Evolutionary conservation across 148 eudicot genomes (phyloP).

Genomic region (Arctostaphylos glauca): DNA sequence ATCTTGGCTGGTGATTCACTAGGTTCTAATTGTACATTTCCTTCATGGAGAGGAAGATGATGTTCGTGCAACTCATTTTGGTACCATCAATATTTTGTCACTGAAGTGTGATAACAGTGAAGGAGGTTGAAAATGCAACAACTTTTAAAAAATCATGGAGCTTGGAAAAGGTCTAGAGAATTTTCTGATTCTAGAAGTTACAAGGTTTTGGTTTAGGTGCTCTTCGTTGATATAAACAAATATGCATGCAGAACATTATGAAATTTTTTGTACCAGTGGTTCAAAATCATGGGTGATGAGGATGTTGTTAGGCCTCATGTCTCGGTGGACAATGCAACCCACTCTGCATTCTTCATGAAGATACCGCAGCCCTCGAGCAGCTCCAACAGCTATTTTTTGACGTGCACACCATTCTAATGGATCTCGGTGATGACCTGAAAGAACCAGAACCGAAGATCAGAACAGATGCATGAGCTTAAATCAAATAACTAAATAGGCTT

Average conservation of each 20-base stretch:
- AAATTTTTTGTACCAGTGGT: conserved; percentile 33
- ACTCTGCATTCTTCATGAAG: conserved; percentile 56
- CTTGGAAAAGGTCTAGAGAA: not conserved
- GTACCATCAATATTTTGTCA: not conserved
- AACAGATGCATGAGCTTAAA: no score
- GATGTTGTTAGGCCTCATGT: conserved; percentile 51
- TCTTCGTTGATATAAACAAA: not conserved
- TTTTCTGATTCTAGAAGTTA: not conserved
- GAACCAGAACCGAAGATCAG: not conserved
- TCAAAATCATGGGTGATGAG: conserved; percentile 53
- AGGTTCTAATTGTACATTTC: not conserved
- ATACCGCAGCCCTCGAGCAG: conserved; percentile 49
- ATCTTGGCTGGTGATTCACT: not conserved
- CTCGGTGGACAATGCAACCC: conserved; percentile 47
- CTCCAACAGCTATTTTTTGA: conserved; percentile 40
- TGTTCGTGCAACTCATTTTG: not conserved
- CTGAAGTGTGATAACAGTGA: not conserved
- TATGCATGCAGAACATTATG: no score
- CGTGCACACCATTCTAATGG: conserved; percentile 43
- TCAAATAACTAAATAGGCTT: not conserved
- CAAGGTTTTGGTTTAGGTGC: not conserved
- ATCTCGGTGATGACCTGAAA: conserved; percentile 30
- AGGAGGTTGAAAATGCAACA: not conserved
- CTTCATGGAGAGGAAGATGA: not conserved
- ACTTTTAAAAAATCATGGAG: not conserved